Base-by-base conservation (phyloP, 2,329 filamentous ascomycete genomes). In the Aspergillus caelatus region DNA sequence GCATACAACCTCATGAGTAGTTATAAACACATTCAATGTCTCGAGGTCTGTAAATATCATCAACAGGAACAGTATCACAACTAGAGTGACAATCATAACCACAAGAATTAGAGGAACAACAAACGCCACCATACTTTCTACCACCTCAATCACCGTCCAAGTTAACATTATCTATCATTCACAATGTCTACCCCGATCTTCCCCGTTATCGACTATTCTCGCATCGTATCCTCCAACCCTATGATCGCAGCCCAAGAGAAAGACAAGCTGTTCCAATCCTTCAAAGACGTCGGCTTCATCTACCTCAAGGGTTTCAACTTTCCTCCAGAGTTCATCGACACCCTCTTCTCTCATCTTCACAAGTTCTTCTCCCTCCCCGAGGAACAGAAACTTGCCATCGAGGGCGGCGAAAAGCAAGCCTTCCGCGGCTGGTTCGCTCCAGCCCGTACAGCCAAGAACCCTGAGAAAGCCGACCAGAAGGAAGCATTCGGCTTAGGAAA, bases 341-440 rank as follows among this genome's bases (percentile, higher is more conserved):
- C 57, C 32, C 60, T 62, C 53, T 62, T 62, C 36, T 12, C 54
- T 11, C 60, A 62, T 26, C 34, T 56, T 2, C 41, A 58, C 21
- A 26, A 21, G 16, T 46, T 62, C 46, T 62, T 62, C 54, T 16
- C 30, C 34, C 60, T 62, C 32, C 54, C 60, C 1, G 60, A 52
- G 4, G 32, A 45, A 23, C 54, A 62, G 21, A 62, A 62, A 9
- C 43, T 46, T 0, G 57, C 57, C 23, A 28, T 62, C 16, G 60
- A 62, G 23, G 57, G 54, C 4, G 54, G 60, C 45, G 60, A 62
- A 46, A n/a, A 55, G 2, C 50, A 62, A 26, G 53, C 60, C 19
- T 62, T 62, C 54, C 60, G 57, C 45, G 60, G 60, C 34, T 62
- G 60, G 60, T 62, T 62, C 23, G 57, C 60, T 7, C 60, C 60